A percentile compares a stretch with the other conserved stretches of the same genome.
These are phyloP conservation scores for Mycoemilia scoparia DNA, from an alignment of 192 early-diverging fungal species.

Conservation along the genomic window DNA sequence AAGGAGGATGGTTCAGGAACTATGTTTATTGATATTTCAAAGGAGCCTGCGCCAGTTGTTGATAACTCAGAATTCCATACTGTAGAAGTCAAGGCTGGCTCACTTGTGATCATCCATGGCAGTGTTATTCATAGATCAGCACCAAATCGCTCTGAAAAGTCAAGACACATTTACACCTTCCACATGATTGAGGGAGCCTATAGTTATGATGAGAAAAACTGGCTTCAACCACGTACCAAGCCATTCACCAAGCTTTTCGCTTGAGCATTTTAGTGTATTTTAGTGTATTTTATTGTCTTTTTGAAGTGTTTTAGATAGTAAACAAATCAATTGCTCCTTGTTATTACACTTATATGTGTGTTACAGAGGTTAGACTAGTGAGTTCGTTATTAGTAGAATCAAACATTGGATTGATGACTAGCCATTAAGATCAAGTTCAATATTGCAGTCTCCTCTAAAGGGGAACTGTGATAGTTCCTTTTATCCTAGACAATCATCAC, in stretches of 20 bases:
- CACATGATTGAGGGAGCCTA: constrained; percentile 69
- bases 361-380: too few species aligned
- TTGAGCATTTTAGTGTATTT: too few species aligned
- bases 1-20: constrained; percentile 5
- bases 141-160: constrained; percentile 53
- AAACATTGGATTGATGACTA: too few species aligned
- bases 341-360: too few species aligned
- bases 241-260: background rate
- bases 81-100: constrained; percentile 28
- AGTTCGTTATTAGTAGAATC: too few species aligned
- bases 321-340: too few species aligned
- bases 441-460: too few species aligned
- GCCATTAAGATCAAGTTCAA: too few species aligned
- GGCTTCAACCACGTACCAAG: constrained; percentile 27
- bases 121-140: constrained; percentile 66
- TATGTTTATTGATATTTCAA: constrained; percentile 16
- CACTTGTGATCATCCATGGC: constrained; percentile 82
- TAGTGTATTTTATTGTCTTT: too few species aligned
- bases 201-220: constrained; percentile 60
- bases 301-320: too few species aligned
- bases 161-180: constrained; percentile 89
- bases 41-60: constrained; percentile 2
- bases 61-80: constrained; percentile 1
- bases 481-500: too few species aligned
- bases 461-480: too few species aligned